Percentiles rank a stretch among this genome's conserved stretches.
Evolutionary conservation across 2,329 filamentous ascomycete species (phyloP).

Genomic region (Fusarium domesticum): DNA sequence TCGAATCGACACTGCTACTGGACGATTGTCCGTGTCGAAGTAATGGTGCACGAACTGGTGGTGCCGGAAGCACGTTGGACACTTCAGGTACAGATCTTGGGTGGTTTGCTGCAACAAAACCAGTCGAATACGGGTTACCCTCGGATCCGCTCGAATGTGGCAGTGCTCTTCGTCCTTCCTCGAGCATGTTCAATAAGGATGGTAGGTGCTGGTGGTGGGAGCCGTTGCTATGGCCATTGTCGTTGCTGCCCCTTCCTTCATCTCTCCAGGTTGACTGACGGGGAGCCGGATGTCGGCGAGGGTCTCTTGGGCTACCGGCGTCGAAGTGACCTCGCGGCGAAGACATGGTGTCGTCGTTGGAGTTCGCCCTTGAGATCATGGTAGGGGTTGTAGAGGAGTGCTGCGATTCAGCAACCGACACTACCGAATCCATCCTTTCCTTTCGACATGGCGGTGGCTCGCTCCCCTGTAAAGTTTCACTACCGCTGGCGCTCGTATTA

Average conservation of each 20-base stretch:
- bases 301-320: constrained; percentile 26
- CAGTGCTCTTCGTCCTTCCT: constrained; percentile 30
- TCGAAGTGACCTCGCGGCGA: constrained; percentile 45
- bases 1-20: constrained; percentile 41
- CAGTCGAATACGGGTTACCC: constrained; percentile 24
- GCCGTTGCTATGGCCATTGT: constrained; percentile 25
- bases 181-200: constrained; percentile 48
- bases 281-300: constrained; percentile 27
- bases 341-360: constrained; percentile 42
- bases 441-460: constrained; percentile 47
- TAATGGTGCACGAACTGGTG: constrained; percentile 34
- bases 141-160: constrained; percentile 19
- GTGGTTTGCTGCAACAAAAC: constrained; percentile 32
- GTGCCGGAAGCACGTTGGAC: constrained; percentile 28
- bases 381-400: constrained; percentile 40
- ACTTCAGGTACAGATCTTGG: constrained; percentile 29
- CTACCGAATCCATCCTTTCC: constrained; percentile 47
- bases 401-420: constrained; percentile 46
- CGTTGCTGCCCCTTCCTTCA: constrained; percentile 18
- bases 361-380: constrained; percentile 35
- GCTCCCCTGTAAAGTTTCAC: constrained; percentile 47
- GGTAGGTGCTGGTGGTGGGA: constrained; percentile 40
- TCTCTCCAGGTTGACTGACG: constrained; percentile 31
- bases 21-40: constrained; percentile 48
- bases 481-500: constrained; percentile 44